Conservation (phyloP, 257 asterid genomes). For the Solanum chilense region DNA sequence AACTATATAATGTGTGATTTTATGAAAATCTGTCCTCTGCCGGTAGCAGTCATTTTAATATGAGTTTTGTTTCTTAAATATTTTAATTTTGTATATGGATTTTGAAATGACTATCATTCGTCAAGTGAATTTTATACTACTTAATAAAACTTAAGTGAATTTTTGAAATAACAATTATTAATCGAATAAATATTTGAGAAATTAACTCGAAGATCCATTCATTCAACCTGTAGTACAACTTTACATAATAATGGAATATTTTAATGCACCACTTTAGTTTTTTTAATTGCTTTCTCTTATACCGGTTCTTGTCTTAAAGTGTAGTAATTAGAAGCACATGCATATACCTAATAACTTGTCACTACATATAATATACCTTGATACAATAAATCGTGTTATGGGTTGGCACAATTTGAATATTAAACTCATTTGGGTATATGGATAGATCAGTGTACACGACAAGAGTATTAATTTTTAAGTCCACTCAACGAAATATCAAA, state of each 20-base stretch:
- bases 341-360: background rate
- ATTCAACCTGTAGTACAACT: no score
- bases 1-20: no score
- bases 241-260: no score
- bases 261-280: no score
- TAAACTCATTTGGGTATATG: background rate
- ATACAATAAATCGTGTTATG: background rate
- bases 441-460: background rate
- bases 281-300: background rate
- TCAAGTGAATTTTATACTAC: no score
- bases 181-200: no score
- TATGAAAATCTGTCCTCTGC: background rate
- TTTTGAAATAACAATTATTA: no score
- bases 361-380: background rate
- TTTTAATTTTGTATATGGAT: no score
- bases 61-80: background rate
- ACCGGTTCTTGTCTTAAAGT: background rate
- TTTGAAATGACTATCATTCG: no score
- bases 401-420: no score
- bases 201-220: background rate
- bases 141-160: no score
- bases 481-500: background rate
- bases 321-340: background rate
- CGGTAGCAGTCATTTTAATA: background rate
- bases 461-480: background rate